A percentile compares a stretch with the other conserved stretches of the same genome.
Evolutionary conservation across 2,329 filamentous ascomycete genomes (phyloP).

Genomic region (Trichoderma simmonsii): DNA sequence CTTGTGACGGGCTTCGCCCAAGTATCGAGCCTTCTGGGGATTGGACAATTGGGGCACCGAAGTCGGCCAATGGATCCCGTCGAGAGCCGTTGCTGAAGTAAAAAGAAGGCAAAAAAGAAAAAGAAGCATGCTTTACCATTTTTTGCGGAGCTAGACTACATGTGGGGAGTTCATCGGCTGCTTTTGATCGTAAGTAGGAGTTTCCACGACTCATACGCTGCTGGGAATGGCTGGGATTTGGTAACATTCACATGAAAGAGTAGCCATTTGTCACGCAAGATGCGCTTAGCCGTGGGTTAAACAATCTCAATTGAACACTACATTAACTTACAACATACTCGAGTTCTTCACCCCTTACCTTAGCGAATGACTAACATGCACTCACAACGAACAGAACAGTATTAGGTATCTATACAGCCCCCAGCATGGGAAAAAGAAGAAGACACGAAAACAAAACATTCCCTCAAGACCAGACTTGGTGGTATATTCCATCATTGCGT

Average conservation of each 20-base stretch:
- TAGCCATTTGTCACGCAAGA: background rate
- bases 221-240: background rate
- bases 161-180: background rate
- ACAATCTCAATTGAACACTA: background rate
- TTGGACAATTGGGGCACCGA: constrained; percentile 2
- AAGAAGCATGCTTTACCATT: background rate
- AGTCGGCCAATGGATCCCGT: constrained; percentile 1
- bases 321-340: background rate
- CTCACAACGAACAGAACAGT: background rate
- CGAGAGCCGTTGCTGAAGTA: background rate
- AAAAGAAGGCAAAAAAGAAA: background rate
- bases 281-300: background rate
- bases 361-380: background rate
- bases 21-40: background rate
- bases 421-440: background rate
- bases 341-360: background rate
- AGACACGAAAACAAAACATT: background rate
- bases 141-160: background rate
- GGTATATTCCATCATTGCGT: constrained; percentile 8
- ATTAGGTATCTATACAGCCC: constrained; percentile 3
- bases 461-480: background rate
- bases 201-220: background rate
- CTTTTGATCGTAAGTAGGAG: background rate
- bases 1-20: background rate
- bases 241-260: background rate